Evolutionary conservation across 257 asterid genomes (phyloP), one percentile per base, ranked within the genome.

Genomic region (Primulina eburnea): DNA sequence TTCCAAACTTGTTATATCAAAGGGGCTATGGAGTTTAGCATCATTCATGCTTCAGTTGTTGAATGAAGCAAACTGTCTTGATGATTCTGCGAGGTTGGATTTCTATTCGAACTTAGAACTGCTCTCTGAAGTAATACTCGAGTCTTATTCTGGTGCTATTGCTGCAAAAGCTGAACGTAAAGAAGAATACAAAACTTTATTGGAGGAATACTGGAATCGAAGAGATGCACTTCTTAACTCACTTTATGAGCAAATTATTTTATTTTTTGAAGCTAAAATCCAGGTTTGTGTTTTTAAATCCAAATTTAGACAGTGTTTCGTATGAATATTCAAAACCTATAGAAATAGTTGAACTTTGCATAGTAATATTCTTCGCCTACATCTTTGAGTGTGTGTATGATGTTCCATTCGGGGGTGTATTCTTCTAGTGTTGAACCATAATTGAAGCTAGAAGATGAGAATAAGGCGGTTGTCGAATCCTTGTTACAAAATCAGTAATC

Each of bases 151-250:
- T 74, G 90, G 82, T 80, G 92, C 97, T 70, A 81, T 93, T 71
- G 77, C 87, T 11, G 94, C 94, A 64, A 90, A 85, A 85, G 74
- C 77, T 83, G 99, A 89, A 75, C 90, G 95, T 20, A 84, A 83
- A 47, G 97, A 88, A 82, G 95, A 86, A 66, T 92, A 84, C 71
- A 84, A 77, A 82, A 65, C 81, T 75, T 82, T 90, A 60, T 70
- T 83, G 70, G 90, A 84, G 75, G 98, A 92, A 76, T 88, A 84
- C 72, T 87, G 90, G 88, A 90, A 76, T 35, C 83, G 80, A 57
- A 89, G 95, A 76, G 96, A 92, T 76, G 74, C 75, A 79, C 92
- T 92, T 84, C 96, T 92, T 74, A 86, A 84, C 70, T 82, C 88
- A 59, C 95, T 92, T 57, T 84, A 92, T 77, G 84, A 77, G 80